Conservation (phyloP, 495 filamentous ascomycete genomes). For the Neurospora cerealis region DNA sequence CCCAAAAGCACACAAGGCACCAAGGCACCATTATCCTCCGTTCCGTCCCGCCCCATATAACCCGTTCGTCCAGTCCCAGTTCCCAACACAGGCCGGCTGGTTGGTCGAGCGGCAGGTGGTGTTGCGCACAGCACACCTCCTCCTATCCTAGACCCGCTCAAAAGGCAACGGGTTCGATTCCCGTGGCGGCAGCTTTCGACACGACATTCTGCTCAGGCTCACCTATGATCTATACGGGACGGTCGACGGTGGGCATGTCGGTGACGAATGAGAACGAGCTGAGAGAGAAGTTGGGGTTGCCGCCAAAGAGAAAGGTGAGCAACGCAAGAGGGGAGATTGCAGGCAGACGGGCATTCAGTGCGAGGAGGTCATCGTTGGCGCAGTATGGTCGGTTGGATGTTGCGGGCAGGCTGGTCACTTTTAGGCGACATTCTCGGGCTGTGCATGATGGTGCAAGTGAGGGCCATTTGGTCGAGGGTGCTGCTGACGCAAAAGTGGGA, state of each 20-base stretch:
- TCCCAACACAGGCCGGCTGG: not conserved
- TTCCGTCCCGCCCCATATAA: not conserved
- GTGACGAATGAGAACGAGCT: constrained; percentile 38
- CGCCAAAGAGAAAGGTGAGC: constrained; percentile 12
- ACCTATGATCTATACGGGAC: constrained; percentile 22
- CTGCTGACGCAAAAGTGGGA: not conserved
- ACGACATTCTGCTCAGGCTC: not conserved
- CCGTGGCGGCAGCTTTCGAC: not conserved
- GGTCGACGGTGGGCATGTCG: constrained; percentile 45
- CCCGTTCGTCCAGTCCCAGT: not conserved
- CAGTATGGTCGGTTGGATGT: constrained; percentile 27
- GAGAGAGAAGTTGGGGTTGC: constrained; percentile 30
- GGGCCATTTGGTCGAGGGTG: not conserved
- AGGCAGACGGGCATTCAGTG: not conserved
- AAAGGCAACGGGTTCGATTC: not conserved
- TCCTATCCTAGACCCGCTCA: not conserved
- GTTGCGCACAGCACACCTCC: not conserved
- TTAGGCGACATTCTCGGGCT: constrained; percentile 4
- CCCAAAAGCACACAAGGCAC: not conserved
- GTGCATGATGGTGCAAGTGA: not conserved
- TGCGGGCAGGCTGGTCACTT: constrained; percentile 25
- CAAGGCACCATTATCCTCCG: not conserved
- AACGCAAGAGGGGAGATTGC: not conserved
- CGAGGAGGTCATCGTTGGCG: constrained; percentile 16
- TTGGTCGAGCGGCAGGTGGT: not conserved